Evolutionary conservation across 2,329 filamentous ascomycete genomes (phyloP), one percentile per base, ranked within the genome.

Genomic region (Phialocephala sp.): DNA sequence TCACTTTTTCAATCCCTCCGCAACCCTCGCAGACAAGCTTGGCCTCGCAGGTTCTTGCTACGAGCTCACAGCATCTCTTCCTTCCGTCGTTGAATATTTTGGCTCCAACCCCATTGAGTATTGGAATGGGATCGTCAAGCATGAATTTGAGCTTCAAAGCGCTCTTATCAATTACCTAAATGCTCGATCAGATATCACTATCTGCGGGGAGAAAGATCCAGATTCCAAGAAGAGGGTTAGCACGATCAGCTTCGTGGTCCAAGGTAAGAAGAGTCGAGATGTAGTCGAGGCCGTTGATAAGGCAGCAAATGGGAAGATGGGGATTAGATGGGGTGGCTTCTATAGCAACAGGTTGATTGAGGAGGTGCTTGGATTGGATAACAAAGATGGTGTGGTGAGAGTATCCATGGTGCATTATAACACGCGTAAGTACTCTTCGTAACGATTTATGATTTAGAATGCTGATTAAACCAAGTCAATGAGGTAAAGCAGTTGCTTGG

Each of bases 361-460:
- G 65, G 85, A 89, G 1, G 78, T 91, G 0, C 73, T 92, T 43
- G 82, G 82, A 0, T 76, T 91, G 59, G 83, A 80, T 0, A 2
- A 4, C 24, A 80, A 84, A 9, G 83, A 91, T 69, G 90, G 89
- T 0, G 85, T 92, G 9, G 83, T 90, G 4, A 82, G 90, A 68
- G 87, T 91, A n/a, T 91, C 88, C 71, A 82, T 91, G 81, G 83
- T 90, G 62, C 89, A 92, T 76, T 92, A 92, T 73, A 92, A 92
- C 71, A 91, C 88, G 2, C 74, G 85, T 87, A 73, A 80, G 84
- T 82, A 24, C n/a, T 37, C 22, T 15, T 18, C 24, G 47, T 15
- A 58, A 27, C 24, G 8, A 0, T 18, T 2, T 37, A 37, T 22
- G 32, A 14, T 8, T 32, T 32, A 32, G 27, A 6, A 43, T 41